Evolutionary conservation across 768 basidiomycete genomes (phyloP).

Genomic region (Leccinum ochraceum): DNA sequence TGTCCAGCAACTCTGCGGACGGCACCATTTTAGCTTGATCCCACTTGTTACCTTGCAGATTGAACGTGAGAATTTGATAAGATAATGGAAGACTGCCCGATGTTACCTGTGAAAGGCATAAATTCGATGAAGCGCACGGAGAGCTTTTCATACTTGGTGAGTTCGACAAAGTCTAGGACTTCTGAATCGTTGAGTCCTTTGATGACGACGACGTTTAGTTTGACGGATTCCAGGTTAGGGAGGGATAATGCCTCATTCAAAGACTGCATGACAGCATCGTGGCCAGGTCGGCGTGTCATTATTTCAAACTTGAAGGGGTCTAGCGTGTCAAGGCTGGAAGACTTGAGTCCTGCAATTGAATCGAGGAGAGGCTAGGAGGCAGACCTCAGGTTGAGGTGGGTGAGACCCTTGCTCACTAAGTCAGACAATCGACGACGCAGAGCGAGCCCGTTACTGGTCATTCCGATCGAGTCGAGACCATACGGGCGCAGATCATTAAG

Average conservation of each 20-base stretch:
- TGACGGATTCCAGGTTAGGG: conserved; percentile 56
- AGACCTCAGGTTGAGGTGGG: conserved; percentile 71
- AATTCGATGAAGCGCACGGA: conserved; percentile 90
- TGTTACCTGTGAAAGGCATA: conserved; percentile 87
- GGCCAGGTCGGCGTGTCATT: conserved; percentile 79
- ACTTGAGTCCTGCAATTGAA: conserved; percentile 8
- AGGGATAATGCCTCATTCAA: conserved; percentile 62
- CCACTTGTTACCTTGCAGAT: conserved; percentile 76
- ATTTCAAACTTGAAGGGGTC: conserved; percentile 87
- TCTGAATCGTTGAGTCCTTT: conserved; percentile 83
- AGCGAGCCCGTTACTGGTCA: conserved; percentile 84
- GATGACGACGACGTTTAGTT: conserved; percentile 84
- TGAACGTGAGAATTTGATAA: conserved; percentile 6
- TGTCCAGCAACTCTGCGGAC: conserved; percentile 60
- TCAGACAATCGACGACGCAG: conserved; percentile 72
- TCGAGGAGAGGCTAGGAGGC: conserved; percentile 4
- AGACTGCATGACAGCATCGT: conserved; percentile 70
- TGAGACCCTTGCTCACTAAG: conserved; percentile 69
- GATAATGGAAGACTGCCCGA: background rate
- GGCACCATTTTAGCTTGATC: conserved; percentile 79
- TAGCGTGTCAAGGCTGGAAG: conserved; percentile 72
- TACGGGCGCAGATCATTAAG: conserved; percentile 59
- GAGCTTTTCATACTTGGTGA: conserved; percentile 63
- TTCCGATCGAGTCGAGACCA: conserved; percentile 75
- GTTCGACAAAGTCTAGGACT: conserved; percentile 72